Conservation (phyloP, 2,329 filamentous ascomycete species). For the Trichoderma afroharzianum region DNA sequence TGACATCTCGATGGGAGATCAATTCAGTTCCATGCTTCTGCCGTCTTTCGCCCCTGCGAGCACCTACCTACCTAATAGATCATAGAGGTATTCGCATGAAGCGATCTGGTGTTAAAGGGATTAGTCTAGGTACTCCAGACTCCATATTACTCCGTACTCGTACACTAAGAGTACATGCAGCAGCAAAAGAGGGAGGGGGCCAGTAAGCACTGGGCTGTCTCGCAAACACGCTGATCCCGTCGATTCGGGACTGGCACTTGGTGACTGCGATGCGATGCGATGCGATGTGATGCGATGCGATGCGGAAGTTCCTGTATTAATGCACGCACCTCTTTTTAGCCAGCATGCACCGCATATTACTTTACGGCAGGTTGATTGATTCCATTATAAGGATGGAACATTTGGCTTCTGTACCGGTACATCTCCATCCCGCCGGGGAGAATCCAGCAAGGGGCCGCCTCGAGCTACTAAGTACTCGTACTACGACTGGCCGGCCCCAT, state of each 20-base stretch:
- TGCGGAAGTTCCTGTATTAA: neutral
- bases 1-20: neutral
- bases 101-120: neutral
- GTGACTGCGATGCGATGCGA: neutral
- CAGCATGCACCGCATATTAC: neutral
- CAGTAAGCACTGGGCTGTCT: neutral
- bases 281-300: too few species aligned
- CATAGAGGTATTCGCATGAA: neutral
- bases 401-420: neutral
- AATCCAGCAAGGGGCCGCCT: neutral
- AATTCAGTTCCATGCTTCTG: neutral
- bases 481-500: neutral
- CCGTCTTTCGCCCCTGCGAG: neutral
- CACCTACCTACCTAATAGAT: neutral
- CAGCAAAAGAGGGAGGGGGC: neutral
- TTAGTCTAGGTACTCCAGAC: neutral
- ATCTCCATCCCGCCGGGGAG: neutral
- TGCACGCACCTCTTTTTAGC: neutral
- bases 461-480: too few species aligned
- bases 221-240: constrained; percentile 1
- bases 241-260: constrained; percentile 7
- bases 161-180: too few species aligned
- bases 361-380: neutral
- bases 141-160: neutral
- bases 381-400: neutral